phyloP scores from a whole-genome alignment of 305 asterid genomes.

The Salvia sclarea region DNA sequence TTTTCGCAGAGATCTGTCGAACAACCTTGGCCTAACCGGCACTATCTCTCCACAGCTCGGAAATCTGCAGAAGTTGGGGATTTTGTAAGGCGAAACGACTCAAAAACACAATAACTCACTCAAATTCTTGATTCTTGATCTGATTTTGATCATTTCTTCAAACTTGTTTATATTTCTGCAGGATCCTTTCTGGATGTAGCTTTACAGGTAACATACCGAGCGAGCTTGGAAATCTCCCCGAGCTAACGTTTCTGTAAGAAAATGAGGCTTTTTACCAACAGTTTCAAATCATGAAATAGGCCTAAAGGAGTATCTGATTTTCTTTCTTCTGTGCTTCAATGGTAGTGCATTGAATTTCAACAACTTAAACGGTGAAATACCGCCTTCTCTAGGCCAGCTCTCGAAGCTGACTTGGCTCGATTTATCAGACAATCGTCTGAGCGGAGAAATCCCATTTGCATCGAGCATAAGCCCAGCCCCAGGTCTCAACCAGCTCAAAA shows the following conservation, averaged over 20 bases:
- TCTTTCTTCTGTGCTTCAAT: background rate
- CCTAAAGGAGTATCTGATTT: background rate
- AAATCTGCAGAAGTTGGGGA: slow-evolving; percentile 64
- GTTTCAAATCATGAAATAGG: background rate
- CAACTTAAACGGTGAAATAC: slow-evolving; percentile 75
- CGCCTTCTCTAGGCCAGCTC: slow-evolving; percentile 78
- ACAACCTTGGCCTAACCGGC: slow-evolving; percentile 76
- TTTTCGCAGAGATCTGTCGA: slow-evolving; percentile 75
- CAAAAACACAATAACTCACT: background rate
- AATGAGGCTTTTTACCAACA: background rate
- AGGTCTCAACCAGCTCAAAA: slow-evolving; percentile 76
- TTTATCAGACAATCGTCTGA: slow-evolving; percentile 74
- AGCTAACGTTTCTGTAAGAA: slow-evolving; percentile 74
- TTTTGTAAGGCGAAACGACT: slow-evolving; percentile 56
- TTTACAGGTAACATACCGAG: slow-evolving; percentile 73
- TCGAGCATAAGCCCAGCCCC: slow-evolving; percentile 37
- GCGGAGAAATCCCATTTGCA: slow-evolving; percentile 75
- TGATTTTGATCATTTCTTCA: background rate
- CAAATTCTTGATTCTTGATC: slow-evolving; percentile 2
- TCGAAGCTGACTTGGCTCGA: slow-evolving; percentile 83
- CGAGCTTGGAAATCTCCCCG: slow-evolving; percentile 78
- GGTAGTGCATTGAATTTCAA: slow-evolving; percentile 84
- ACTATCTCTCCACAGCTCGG: slow-evolving; percentile 75
- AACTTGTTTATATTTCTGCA: slow-evolving; percentile 37
- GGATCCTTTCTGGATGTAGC: slow-evolving; percentile 91